A percentile compares a stretch with the other conserved stretches of the same genome.
Evolutionary conservation across 192 early-diverging fungal genomes (phyloP).

Genomic region (Umbelopsis sp.): DNA sequence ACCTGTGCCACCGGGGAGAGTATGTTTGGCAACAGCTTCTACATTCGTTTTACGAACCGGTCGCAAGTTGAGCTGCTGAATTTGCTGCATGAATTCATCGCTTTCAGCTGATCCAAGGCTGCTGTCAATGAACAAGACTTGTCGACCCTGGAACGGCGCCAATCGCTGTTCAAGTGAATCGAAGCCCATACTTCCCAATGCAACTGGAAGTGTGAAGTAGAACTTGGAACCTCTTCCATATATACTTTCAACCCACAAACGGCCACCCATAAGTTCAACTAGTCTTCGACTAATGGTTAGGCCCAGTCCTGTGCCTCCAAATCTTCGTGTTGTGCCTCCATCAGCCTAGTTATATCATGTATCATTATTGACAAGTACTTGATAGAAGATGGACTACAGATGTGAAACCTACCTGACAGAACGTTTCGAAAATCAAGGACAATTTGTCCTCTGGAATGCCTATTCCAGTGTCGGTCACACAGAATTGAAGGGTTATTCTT

Average conservation of each 20-base stretch:
- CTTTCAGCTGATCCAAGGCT: constrained; percentile 41
- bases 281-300: constrained; percentile 82
- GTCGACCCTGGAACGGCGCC: constrained; percentile 63
- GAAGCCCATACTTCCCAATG: constrained; percentile 36
- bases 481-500: constrained; percentile 60
- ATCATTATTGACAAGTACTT: too few relatives aligned
- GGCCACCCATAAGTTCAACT: constrained; percentile 75
- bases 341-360: constrained; percentile 49
- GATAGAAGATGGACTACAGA: too few relatives aligned
- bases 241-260: constrained; percentile 75
- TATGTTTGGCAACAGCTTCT: constrained; percentile 51
- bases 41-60: constrained; percentile 45
- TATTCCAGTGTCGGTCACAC: constrained; percentile 82
- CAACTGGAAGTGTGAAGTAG: constrained; percentile 63
- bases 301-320: constrained; percentile 88
- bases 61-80: constrained; percentile 54
- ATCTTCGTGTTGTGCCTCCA: constrained; percentile 79
- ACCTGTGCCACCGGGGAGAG: constrained; percentile 30
- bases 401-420: constrained; percentile 56
- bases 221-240: constrained; percentile 77
- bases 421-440: constrained; percentile 77
- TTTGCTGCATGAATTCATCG: constrained; percentile 44
- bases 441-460: constrained; percentile 83
- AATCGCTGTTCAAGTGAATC: constrained; percentile 52
- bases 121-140: constrained; percentile 67